Evolutionary conservation across 1,139 yeast species (phyloP).

Genomic region (Blastobotrys persicus): DNA sequence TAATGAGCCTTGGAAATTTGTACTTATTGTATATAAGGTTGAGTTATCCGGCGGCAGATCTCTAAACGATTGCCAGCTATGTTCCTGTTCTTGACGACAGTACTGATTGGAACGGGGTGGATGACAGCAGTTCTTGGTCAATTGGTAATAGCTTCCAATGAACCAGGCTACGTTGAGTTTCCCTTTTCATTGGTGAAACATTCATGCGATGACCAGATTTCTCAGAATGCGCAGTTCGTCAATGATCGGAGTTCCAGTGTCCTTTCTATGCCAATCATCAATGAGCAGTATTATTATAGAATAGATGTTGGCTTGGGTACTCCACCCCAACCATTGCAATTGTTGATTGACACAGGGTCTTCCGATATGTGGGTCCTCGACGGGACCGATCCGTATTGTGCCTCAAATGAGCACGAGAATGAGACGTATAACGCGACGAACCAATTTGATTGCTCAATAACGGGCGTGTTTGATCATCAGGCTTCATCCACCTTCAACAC

Average conservation of each 20-base stretch:
- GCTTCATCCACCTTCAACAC: conserved; percentile 24
- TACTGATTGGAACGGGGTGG: neutral
- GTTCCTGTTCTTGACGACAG: too few relatives aligned
- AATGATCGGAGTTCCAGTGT: conserved; percentile 11
- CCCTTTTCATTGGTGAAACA: conserved; percentile 2
- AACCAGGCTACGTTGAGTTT: conserved; percentile 3
- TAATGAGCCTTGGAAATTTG: neutral
- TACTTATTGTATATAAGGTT: neutral
- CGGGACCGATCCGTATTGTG: conserved; percentile 26
- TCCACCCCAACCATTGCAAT: conserved; percentile 40
- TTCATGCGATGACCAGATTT: neutral
- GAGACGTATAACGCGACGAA: conserved; percentile 19
- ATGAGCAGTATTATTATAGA: conserved; percentile 36
- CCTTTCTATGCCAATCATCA: conserved; percentile 16
- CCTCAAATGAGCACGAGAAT: conserved; percentile 20
- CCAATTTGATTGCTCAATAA: conserved; percentile 24
- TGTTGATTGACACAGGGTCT: conserved; percentile 48
- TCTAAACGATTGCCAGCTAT: neutral
- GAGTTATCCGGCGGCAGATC: neutral
- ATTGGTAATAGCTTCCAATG: neutral
- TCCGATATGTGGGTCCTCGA: conserved; percentile 45
- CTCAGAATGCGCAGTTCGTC: neutral
- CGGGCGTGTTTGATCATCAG: conserved; percentile 26
- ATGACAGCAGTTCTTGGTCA: neutral
- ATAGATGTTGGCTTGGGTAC: conserved; percentile 35